These are phyloP conservation scores for Gaillardinia entomophila DNA, from an alignment of 805 yeast genomes.

Conservation along the genomic window DNA sequence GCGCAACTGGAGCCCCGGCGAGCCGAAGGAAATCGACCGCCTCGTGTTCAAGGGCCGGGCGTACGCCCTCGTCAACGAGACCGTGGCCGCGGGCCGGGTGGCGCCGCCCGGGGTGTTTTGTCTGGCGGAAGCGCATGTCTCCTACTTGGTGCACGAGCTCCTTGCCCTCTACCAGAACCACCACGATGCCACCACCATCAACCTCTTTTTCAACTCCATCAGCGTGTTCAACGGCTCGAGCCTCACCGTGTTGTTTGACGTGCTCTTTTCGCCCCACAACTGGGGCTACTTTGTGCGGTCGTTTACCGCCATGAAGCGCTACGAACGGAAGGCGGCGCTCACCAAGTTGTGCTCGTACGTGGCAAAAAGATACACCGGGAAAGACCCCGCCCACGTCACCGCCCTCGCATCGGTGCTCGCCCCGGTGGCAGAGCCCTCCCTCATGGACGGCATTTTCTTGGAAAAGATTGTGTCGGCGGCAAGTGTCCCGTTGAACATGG, in stretches of 20 bases:
- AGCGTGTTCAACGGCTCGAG: constrained; percentile 13
- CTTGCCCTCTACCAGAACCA: constrained; percentile 6
- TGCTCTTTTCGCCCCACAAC: constrained; percentile 12
- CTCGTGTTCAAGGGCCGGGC: constrained; percentile 29
- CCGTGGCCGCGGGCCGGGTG: constrained; percentile 2
- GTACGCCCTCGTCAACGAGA: constrained; percentile 21
- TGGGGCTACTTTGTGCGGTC: constrained; percentile 14
- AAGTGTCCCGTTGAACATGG: constrained; percentile 9
- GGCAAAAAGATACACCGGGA: constrained; percentile 1
- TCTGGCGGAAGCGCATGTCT: constrained; percentile 14
- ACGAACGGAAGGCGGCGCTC: constrained; percentile 18
- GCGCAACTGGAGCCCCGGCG: constrained; percentile 3
- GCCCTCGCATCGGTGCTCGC: constrained; percentile 13
- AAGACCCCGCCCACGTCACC: constrained; percentile 3
- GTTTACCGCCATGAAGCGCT: constrained; percentile 15
- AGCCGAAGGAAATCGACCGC: constrained; percentile 29
- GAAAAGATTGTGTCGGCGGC: constrained; percentile 1
- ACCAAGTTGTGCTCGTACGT: constrained; percentile 9
- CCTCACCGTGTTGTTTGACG: constrained; percentile 14
- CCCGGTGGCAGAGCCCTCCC: constrained; percentile 7
- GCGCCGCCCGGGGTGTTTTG: constrained; percentile 7
- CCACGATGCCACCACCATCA: constrained; percentile 4
- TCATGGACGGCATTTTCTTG: constrained; percentile 10
- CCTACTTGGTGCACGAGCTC: constrained; percentile 14
- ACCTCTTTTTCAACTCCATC: constrained; percentile 15